phyloP scores from a whole-genome alignment of 2,329 filamentous ascomycete genomes.

The Nigrospora sphaerica region DNA sequence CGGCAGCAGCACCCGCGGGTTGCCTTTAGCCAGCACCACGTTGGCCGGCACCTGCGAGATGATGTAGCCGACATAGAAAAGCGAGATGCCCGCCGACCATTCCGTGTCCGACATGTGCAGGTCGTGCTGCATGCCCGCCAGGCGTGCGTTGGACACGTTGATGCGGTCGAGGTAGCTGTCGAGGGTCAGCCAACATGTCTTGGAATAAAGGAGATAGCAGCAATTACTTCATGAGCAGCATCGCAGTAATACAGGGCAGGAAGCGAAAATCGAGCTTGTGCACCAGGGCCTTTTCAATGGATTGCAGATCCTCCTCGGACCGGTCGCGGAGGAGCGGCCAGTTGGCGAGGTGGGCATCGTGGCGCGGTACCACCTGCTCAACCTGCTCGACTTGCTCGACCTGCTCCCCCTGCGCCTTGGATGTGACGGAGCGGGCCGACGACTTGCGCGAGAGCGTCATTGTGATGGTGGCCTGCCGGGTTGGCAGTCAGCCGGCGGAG shows the following conservation, averaged over 20 bases:
- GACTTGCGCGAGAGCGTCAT: no score
- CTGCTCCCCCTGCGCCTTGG: no score
- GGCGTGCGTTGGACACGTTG: slow-evolving; percentile 37
- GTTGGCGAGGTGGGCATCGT: slow-evolving; percentile 2
- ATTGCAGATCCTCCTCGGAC: slow-evolving; percentile 13
- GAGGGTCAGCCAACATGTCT: no score
- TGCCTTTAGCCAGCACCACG: slow-evolving; percentile 32
- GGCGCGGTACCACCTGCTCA: no score
- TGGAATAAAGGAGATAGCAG: rapidly evolving
- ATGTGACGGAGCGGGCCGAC: background rate
- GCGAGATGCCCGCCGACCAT: slow-evolving; percentile 32
- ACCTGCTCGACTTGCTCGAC: background rate
- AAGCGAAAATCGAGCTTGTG: slow-evolving; percentile 21
- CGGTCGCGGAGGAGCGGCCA: slow-evolving; percentile 9
- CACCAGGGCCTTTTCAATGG: slow-evolving; percentile 13
- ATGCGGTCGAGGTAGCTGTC: slow-evolving; percentile 42
- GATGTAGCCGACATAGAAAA: slow-evolving; percentile 39
- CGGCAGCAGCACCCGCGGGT: slow-evolving; percentile 26
- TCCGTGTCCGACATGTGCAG: slow-evolving; percentile 24
- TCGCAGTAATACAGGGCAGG: slow-evolving; percentile 16
- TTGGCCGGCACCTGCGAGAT: slow-evolving; percentile 38
- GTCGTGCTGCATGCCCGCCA: slow-evolving; percentile 28
- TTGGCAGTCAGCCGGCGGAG: no score
- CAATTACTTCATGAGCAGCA: slow-evolving; percentile 20
- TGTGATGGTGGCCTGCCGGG: no score